Evolutionary conservation across 192 early-diverging fungal genomes (phyloP), one percentile per base, ranked within the genome.

Genomic region (Phycomyces nitens): DNA sequence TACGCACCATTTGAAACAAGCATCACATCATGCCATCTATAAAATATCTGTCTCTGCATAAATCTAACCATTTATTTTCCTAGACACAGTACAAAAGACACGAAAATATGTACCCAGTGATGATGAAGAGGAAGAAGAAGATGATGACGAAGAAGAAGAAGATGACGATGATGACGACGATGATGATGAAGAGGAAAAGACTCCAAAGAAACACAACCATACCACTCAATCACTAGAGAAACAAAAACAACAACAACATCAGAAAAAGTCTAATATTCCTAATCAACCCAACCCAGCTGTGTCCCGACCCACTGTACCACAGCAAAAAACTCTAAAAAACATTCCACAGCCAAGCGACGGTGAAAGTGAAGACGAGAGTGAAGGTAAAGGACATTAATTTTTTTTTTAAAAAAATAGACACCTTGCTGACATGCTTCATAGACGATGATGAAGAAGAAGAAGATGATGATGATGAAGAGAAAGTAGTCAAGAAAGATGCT

Each of bases 91-190:
- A 47, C 44, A 47, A 47, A 18, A 47, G 11, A 47, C 44, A 6
- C 54, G 56, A 22, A 23, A 52, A 24, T 55, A 53, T 21, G 39
- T 59, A 41, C 55, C 71, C 12, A 64, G 60, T 20, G 65, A 67
- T 60, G 71, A 72, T 59, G 71, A 71, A 34, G 65, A 66, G 0
- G 47, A 65, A 40, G 57, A 64, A 0, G 54, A 51, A 4, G 43
- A 70, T 0, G 65, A 66, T 0, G 65, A 67, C 0, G 39, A 41
- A 4, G 60, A 65, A 38, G 56, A 64, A 0, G 53, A 49, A 9
- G 54, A 70, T 1, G 65, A 66, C 0, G 65, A 67, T 0, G 39
- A 41, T 0, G 65, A 67, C 0, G 26, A 67, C 9, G 65, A 64
- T 16, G 58, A 61, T 20, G 57, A 58, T 0, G 49, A 58, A 20